These are phyloP conservation scores for Rhododendron williamsianum DNA, from an alignment of 148 eudicot species.

Conservation along the genomic window DNA sequence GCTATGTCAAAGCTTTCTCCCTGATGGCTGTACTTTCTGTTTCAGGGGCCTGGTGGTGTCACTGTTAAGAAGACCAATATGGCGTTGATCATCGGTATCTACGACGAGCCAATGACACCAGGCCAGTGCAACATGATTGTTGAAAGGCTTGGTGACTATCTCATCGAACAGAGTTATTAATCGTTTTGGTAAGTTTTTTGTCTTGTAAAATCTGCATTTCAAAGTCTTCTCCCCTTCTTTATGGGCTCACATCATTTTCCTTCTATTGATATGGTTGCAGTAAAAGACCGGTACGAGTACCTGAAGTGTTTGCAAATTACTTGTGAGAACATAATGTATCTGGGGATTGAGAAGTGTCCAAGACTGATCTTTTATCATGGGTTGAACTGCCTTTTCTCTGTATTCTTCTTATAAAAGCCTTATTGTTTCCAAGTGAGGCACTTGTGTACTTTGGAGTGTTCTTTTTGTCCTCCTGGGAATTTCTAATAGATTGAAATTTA, in stretches of 20 bases:
- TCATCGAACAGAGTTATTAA: conserved; percentile 19
- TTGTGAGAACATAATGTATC: neutral
- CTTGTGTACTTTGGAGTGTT: neutral
- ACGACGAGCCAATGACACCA: conserved; percentile 5
- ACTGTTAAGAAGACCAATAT: neutral
- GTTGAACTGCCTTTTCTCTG: neutral
- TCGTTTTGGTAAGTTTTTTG: conserved; percentile 14
- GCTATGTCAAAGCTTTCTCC: neutral
- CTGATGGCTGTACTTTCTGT: neutral
- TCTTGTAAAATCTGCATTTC: neutral
- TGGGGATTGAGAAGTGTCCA: conserved; percentile 4
- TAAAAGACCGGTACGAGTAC: neutral
- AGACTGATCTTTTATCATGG: neutral
- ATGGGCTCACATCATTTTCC: neutral
- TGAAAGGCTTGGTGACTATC: conserved; percentile 13
- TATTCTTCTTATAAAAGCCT: neutral
- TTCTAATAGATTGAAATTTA: neutral
- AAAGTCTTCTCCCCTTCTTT: conserved; percentile 1
- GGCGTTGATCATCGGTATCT: conserved; percentile 7
- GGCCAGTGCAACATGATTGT: conserved; percentile 14
- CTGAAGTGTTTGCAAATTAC: neutral
- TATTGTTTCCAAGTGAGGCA: neutral
- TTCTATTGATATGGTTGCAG: conserved; percentile 11
- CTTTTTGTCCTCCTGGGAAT: neutral
- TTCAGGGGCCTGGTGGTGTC: conserved; percentile 11